Percentiles rank a stretch among this genome's conserved stretches.
Evolutionary conservation across 2,329 filamentous ascomycete species (phyloP).

Genomic region (Aspergillus sp.): DNA sequence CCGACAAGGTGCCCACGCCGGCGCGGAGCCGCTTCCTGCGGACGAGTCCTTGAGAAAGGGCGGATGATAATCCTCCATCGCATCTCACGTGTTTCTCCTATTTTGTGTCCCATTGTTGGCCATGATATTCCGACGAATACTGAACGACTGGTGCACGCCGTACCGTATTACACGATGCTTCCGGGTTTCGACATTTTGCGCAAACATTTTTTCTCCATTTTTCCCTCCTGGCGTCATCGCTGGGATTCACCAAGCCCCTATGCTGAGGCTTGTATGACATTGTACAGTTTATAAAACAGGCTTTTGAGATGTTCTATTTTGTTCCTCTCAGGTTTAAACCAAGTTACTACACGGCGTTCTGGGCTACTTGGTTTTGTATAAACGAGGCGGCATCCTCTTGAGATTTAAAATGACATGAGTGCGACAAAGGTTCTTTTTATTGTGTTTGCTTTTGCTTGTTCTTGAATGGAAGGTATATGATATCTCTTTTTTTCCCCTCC

Average conservation of each 20-base stretch:
- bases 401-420: slow-evolving; percentile 16
- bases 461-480: slow-evolving; percentile 23
- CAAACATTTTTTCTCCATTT: not conserved
- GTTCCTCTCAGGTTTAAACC: slow-evolving; percentile 1
- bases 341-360: slow-evolving; percentile 7
- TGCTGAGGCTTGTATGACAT: slow-evolving; percentile 3
- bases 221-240: not conserved
- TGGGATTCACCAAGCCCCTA: not conserved
- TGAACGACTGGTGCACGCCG: not conserved
- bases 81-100: not conserved
- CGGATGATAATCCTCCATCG: slow-evolving; percentile 31
- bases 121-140: not conserved
- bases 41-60: slow-evolving; percentile 48
- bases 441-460: slow-evolving; percentile 4
- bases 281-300: slow-evolving; percentile 14
- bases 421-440: slow-evolving; percentile 13
- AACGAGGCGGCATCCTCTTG: slow-evolving; percentile 17
- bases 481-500: slow-evolving; percentile 9
- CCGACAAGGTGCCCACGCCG: slow-evolving; percentile 26
- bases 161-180: not conserved
- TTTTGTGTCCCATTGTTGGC: not conserved
- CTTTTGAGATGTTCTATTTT: slow-evolving; percentile 7
- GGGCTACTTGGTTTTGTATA: slow-evolving; percentile 18
- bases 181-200: not conserved
- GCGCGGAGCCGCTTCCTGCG: slow-evolving; percentile 40